These are phyloP conservation scores for Cadophora gregata DNA, from an alignment of 2,329 filamentous ascomycete species.

Conservation along the genomic window DNA sequence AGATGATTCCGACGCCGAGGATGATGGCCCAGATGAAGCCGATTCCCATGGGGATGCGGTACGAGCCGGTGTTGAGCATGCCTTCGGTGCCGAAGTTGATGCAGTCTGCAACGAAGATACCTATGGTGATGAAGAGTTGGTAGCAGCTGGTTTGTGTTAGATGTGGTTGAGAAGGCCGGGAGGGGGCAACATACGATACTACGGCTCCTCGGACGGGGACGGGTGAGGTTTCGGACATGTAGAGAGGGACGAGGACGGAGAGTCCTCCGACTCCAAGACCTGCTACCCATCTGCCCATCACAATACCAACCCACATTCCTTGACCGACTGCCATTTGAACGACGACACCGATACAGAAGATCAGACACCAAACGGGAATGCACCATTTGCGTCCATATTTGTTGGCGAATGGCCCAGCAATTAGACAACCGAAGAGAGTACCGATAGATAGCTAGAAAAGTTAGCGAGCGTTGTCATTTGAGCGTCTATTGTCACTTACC, in stretches of 20 bases:
- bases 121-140: constrained; percentile 76
- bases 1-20: constrained; percentile 58
- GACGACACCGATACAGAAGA: constrained; percentile 69
- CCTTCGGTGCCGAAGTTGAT: constrained; percentile 57
- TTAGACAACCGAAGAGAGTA: constrained; percentile 79
- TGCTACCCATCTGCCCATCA: constrained; percentile 68
- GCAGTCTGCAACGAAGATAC: constrained; percentile 64
- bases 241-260: constrained; percentile 70
- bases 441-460: constrained; percentile 69
- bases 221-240: constrained; percentile 68
- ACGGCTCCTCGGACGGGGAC: constrained; percentile 67
- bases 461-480: constrained; percentile 45
- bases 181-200: constrained; percentile 47
- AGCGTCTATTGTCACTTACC: constrained; percentile 46
- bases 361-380: constrained; percentile 57
- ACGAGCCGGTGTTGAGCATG: constrained; percentile 52
- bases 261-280: constrained; percentile 72
- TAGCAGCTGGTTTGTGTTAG: constrained; percentile 56
- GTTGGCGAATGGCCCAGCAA: constrained; percentile 75
- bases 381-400: constrained; percentile 64
- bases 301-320: constrained; percentile 65
- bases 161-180: not conserved
- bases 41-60: constrained; percentile 66
- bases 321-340: constrained; percentile 65
- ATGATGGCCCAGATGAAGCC: constrained; percentile 59